Base-by-base conservation (phyloP, 495 filamentous ascomycete species). In the Thermothielavioides terrestris region DNA sequence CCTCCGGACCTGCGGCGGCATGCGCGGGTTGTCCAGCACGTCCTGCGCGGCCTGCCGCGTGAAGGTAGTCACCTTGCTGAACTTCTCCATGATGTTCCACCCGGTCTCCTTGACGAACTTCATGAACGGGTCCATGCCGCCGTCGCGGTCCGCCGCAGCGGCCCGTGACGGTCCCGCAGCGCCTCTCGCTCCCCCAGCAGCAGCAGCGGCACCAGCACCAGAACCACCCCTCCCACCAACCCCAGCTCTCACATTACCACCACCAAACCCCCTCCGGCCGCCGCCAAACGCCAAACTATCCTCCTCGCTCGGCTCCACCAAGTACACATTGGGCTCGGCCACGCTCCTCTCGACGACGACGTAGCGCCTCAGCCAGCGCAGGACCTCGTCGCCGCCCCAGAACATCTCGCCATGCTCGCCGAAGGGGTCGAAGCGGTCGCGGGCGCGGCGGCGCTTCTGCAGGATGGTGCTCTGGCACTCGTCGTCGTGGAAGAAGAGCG, bases 321-420 rank as follows among this genome's bases (percentile, higher is more conserved):
- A 73, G 57, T 95, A 98, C 27, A 94, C 81, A 54, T 84, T 94
- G 14, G 82, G 83, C 62, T 98, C 92, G 1, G 86, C 87, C 3
- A 74, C 77, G 21, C 88, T 89, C 38, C 86, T 77, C 68, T 95
- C 86, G 17, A 97, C 80, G 1, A 72, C 73, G 15, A 89, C 83
- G 68, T 95, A 96, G 55, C 79, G 74, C 61, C 80, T 84, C 61
- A 98, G 58, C 92, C 94, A 97, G 38, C 91, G 73, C 26, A 98
- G 61, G 6, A 98, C 86, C 71, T 98, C 92, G 59, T 98, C 92
- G 4, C 94, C 92, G 38, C 92, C 94, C 92, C 92, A 98, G 54
- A 95, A 97, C 65, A 96, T 80, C 63, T 82, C 78, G 0, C 90
- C 89, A 41, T 79, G 77, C 45, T 88, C 86, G 11, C 82, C 80